Evolutionary conservation across 441 rosid genomes (phyloP), one percentile per base, ranked within the genome.

Genomic region (Mallotus japonicus): DNA sequence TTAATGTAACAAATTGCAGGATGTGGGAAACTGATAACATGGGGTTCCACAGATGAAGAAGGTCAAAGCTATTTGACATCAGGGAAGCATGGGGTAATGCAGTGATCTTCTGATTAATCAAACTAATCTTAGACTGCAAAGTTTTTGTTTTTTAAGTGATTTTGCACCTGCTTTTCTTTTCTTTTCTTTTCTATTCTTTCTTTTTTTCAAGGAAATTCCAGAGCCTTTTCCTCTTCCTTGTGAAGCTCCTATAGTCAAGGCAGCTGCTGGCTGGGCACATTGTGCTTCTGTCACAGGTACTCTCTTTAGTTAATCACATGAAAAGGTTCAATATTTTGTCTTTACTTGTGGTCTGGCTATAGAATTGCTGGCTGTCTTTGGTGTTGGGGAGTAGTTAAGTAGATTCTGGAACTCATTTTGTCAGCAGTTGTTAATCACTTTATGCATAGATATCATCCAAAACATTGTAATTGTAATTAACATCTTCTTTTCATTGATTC

Each of bases 191-290:
- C 3, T 28, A 1, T 28, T 28, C 3, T 28, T 28, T 28, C 3
- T 28, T 24, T 65, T 40, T 72, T 70, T 67, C 67, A 50, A 94
- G 97, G 96, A 92, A 83, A 88, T 80, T 73, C 98, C 97, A 6
- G 96, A 90, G 83, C 88, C 93, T 61, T 84, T 92, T 80, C 93
- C 92, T 73, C 97, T 90, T 58, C 96, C 95, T 49, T 72, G 80
- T 17, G 93, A 90, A 60, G 84, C 86, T 75, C 78, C 85, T 64
- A 76, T 89, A 51, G 78, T 86, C 73, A 89, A 83, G 69, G 97
- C 96, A 28, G 91, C 90, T 16, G 95, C 97, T 11, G 97, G 97
- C 69, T 92, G 98, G 98, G 96, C 97, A 11, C 98, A 94, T 75
- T 94, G 97, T 79, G 91, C 85, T 64, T 86, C 96, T 28, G 90